phyloP scores from a whole-genome alignment of 1,284 basidiomycete species.

The Laetiporus sulphureus region DNA sequence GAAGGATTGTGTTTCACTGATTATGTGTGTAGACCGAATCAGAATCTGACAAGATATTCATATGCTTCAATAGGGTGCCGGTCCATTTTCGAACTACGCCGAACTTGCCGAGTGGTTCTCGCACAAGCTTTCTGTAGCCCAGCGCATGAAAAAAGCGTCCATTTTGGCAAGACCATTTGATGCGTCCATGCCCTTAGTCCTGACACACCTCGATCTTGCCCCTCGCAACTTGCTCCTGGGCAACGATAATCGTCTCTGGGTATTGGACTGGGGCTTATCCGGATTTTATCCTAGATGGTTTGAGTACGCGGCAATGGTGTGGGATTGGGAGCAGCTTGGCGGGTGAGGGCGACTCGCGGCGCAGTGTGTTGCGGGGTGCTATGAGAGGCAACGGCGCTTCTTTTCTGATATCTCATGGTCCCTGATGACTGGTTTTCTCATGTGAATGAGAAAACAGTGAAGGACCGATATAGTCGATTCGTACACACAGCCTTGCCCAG shows the following conservation, averaged over 20 bases:
- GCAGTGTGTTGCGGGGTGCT: not conserved
- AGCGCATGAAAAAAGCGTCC: not conserved
- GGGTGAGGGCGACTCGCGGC: not conserved
- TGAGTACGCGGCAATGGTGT: constrained; percentile 14
- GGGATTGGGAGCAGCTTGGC: not conserved
- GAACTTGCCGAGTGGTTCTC: constrained; percentile 9
- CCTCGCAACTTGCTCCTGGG: constrained; percentile 23
- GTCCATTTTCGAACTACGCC: constrained; percentile 9
- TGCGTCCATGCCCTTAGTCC: constrained; percentile 21
- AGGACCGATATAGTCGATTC: too few relatives aligned
- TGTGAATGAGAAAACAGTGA: too few relatives aligned
- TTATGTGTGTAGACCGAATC: not conserved
- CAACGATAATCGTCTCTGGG: constrained; percentile 21
- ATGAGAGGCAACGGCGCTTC: not conserved
- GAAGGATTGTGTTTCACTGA: not conserved
- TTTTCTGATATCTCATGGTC: not conserved
- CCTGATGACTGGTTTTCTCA: not conserved
- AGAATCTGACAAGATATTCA: not conserved
- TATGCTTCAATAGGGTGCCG: not conserved
- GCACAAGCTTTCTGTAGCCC: constrained; percentile 1
- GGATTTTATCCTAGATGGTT: constrained; percentile 27
- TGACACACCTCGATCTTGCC: constrained; percentile 23
- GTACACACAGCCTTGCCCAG: too few relatives aligned
- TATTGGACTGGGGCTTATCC: constrained; percentile 24
- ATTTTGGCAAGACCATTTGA: constrained; percentile 12